Percentiles rank a stretch among this genome's conserved stretches.
Evolutionary conservation across 805 yeast genomes (phyloP).

Genomic region (Spathaspora girioi): DNA sequence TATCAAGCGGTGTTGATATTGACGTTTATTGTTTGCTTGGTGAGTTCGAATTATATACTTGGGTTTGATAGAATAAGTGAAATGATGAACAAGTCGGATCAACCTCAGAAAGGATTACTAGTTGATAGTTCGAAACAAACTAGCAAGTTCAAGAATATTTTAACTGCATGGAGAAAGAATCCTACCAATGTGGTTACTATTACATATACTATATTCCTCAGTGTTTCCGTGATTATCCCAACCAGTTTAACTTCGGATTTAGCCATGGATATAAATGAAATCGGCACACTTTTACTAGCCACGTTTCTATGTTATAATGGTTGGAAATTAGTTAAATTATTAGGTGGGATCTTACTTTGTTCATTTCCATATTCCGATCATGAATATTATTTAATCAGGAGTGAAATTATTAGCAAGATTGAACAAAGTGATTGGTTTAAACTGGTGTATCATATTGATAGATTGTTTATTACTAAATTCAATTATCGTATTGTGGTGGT

Average conservation of each 20-base stretch:
- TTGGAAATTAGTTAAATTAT: constrained; percentile 47
- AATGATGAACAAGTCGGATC: constrained; percentile 17
- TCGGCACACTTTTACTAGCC: constrained; percentile 45
- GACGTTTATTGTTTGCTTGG: constrained; percentile 23
- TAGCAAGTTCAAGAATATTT: constrained; percentile 9
- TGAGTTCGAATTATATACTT: constrained; percentile 32
- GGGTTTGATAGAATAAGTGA: constrained; percentile 31
- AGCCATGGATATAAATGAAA: constrained; percentile 39
- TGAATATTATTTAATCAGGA: constrained; percentile 32
- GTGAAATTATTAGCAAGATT: constrained; percentile 44
- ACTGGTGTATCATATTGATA: constrained; percentile 43
- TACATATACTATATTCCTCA: constrained; percentile 36
- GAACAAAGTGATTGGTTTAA: constrained; percentile 49
- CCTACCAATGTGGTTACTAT: constrained; percentile 49
- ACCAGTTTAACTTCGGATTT: constrained; percentile 21
- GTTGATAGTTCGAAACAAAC: background rate
- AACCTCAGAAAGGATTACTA: constrained; percentile 5
- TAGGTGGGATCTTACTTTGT: constrained; percentile 51
- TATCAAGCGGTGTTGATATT: constrained; percentile 24
- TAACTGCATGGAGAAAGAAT: constrained; percentile 22
- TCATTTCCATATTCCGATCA: constrained; percentile 47
- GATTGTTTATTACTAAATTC: constrained; percentile 55
- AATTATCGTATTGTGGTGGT: constrained; percentile 59
- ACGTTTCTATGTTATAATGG: constrained; percentile 44
- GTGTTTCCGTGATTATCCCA: constrained; percentile 40